Base-by-base conservation (phyloP, 2,329 filamentous ascomycete genomes). In the Samsoniella hepiali region DNA sequence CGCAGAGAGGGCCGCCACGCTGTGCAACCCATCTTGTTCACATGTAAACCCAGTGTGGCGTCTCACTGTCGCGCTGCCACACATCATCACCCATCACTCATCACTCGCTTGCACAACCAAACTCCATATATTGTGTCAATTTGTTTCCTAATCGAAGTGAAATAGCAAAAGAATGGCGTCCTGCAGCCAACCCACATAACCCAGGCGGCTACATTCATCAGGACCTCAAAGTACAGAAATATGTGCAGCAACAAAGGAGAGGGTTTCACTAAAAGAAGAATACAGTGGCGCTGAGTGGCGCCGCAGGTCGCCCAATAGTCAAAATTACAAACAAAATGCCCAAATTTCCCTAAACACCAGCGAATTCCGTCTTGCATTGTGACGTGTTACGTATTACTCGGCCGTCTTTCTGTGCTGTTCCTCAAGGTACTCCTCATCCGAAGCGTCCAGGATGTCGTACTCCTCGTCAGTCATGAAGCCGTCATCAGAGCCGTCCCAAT, bases 401-500 rank as follows among this genome's bases (percentile, higher is more conserved):
- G 71, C 72, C 63, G 72, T 66, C 70, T 74, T 77, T 70, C 76
- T 77, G 69, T 80, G 76, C 72, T 83, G 80, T 70, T 85, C 85
- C 66, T 83, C 82, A 58, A 86, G 75, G 68, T 84, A 89, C 74
- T 98, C 94, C 75, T 96, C 91, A 69, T 98, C 94, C 64, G 91
- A 96, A 50, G 93, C 94, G 78, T 97, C 93, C 53, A 98, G 86
- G 68, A 98, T 93, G 72, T 99, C 95, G 75, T 98, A 99, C 78
- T 99, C 95, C 75, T 98, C 95, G 67, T 99, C 95, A 0, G 95
- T 98, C 81, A 96, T 79, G 82, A 97, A 97, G 13, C 89, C 91
- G 65, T 90, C 87, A 13, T 88, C 86, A 1, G 83, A 84, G n/a
- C 77, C 79, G 47, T 86, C 82, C 81, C 84, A 87, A 56, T 84